These are phyloP conservation scores for Helminthosporium solani DNA, from an alignment of 2,329 filamentous ascomycete species.

Conservation along the genomic window DNA sequence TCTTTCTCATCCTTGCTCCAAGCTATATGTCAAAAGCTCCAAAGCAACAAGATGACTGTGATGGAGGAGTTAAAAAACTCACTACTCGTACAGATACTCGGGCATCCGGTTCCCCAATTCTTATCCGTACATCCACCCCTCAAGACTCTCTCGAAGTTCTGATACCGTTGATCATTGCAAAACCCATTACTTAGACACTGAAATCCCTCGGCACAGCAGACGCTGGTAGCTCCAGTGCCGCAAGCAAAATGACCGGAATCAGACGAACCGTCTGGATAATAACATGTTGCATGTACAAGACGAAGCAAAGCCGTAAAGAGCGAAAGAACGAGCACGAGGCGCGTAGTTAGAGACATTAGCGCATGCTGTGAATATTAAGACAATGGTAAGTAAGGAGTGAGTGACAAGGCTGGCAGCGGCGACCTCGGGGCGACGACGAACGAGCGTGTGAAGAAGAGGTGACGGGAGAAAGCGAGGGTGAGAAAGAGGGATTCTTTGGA, in stretches of 20 bases:
- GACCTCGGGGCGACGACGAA: too few relatives aligned
- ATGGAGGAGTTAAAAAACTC: constrained; percentile 2
- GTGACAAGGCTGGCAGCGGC: not conserved
- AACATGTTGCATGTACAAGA: constrained; percentile 13
- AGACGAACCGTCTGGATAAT: constrained; percentile 17
- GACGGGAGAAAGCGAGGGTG: too few relatives aligned
- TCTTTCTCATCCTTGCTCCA: too few relatives aligned
- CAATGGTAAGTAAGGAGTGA: not conserved
- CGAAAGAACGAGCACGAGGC: not conserved
- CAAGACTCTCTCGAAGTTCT: constrained; percentile 14
- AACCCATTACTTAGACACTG: constrained; percentile 22
- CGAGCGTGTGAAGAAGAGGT: too few relatives aligned
- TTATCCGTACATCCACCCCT: constrained; percentile 22
- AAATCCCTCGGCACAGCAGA: constrained; percentile 19
- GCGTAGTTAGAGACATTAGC: constrained; percentile 1
- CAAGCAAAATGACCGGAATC: constrained; percentile 11
- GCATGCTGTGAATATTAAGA: not conserved
- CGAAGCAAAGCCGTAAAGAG: constrained; percentile 1
- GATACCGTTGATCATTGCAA: constrained; percentile 18
- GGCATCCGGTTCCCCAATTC: constrained; percentile 13
- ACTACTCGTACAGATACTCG: constrained; percentile 12
- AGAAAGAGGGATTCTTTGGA: too few relatives aligned
- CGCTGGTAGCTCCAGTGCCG: constrained; percentile 7
- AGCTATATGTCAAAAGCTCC: too few relatives aligned
- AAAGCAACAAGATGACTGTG: too few relatives aligned